Evolutionary conservation across 2,329 filamentous ascomycete genomes (phyloP).

Genomic region (Fragosphaeria purpurea): DNA sequence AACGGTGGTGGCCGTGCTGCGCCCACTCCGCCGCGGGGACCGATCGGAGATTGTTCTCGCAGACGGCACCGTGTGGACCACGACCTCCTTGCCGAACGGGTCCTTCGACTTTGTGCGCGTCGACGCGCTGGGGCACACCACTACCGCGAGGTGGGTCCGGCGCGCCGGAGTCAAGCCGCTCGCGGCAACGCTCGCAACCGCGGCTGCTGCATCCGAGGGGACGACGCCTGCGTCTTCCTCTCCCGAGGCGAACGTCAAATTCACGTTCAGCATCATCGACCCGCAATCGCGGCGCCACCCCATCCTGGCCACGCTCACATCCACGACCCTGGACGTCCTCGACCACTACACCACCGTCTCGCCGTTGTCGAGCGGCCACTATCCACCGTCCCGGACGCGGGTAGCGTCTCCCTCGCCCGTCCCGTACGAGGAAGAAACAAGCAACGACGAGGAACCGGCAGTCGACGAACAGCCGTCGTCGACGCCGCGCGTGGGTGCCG

Average conservation of each 20-base stretch:
- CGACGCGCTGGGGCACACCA: slow-evolving; percentile 46
- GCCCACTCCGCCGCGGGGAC: slow-evolving; percentile 46
- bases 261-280: slow-evolving; percentile 69
- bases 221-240: slow-evolving; percentile 13
- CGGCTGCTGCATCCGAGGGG: not conserved
- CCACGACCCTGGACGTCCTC: slow-evolving; percentile 55
- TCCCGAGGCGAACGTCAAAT: slow-evolving; percentile 39
- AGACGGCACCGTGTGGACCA: slow-evolving; percentile 51
- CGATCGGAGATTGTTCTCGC: slow-evolving; percentile 56
- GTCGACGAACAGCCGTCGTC: not conserved
- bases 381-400: slow-evolving; percentile 33
- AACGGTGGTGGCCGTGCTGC: slow-evolving; percentile 58
- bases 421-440: slow-evolving; percentile 16
- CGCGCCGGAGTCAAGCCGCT: slow-evolving; percentile 23
- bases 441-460: slow-evolving; percentile 8
- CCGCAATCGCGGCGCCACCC: slow-evolving; percentile 60
- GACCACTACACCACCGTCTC: slow-evolving; percentile 55
- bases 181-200: slow-evolving; percentile 8
- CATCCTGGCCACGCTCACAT: slow-evolving; percentile 59
- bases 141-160: slow-evolving; percentile 61
- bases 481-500: not conserved
- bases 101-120: slow-evolving; percentile 57
- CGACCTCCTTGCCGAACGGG: slow-evolving; percentile 40
- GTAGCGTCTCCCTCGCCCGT: slow-evolving; percentile 5
- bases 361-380: slow-evolving; percentile 32